phyloP scores from a whole-genome alignment of 192 early-diverging fungal genomes.

The Backusella tuberculispora region DNA sequence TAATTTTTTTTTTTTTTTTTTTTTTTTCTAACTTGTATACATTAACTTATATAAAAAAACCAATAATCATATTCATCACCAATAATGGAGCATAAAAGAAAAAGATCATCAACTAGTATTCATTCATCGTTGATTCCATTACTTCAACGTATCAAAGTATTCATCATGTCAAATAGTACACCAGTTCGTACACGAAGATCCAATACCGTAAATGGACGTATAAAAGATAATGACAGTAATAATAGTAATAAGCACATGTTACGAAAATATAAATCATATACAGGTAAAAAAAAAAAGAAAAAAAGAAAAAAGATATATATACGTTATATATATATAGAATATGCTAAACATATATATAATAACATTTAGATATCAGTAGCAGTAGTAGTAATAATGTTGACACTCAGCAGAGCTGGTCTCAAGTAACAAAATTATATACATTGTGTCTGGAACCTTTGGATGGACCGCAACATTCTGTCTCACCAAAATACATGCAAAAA shows the following conservation, averaged over 20 bases:
- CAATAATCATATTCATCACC: neutral
- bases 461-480: neutral
- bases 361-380: no score
- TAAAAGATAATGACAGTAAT: neutral
- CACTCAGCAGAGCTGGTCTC: constrained; percentile 13
- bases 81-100: neutral
- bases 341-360: no score
- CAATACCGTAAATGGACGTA: neutral
- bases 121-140: neutral
- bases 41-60: neutral
- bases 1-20: no score
- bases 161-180: constrained; percentile 1
- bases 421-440: neutral
- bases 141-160: constrained; percentile 7
- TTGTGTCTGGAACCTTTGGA: neutral
- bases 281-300: neutral
- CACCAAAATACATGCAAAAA: constrained; percentile 7
- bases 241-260: neutral
- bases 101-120: neutral
- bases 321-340: neutral
- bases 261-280: constrained; percentile 3
- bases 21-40: neutral
- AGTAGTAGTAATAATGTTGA: neutral
- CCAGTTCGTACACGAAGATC: constrained; percentile 1
- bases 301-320: neutral